Conservation (phyloP, 768 basidiomycete genomes). For the Auricularia heimuer region DNA sequence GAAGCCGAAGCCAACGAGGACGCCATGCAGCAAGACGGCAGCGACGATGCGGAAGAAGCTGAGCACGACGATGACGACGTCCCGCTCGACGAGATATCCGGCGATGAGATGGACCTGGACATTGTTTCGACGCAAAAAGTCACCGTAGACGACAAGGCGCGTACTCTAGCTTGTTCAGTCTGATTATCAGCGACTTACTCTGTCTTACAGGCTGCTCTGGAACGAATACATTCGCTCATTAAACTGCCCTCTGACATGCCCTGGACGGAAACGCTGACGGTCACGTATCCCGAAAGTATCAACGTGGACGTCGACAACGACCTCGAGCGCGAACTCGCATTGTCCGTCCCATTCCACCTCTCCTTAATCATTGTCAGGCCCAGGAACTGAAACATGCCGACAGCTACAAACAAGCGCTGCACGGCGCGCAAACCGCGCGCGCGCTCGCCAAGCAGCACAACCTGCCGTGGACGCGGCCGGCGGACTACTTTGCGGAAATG, state of each 20-base stretch:
- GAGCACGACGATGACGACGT: slow-evolving; percentile 36
- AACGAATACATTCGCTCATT: slow-evolving; percentile 70
- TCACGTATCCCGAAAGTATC: slow-evolving; percentile 64
- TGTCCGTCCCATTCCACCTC: slow-evolving; percentile 44
- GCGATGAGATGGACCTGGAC: slow-evolving; percentile 47
- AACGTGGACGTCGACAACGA: slow-evolving; percentile 78
- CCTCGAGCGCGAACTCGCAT: slow-evolving; percentile 88
- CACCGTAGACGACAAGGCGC: slow-evolving; percentile 70
- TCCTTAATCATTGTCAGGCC: too few species aligned
- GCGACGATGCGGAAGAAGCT: slow-evolving; percentile 7
- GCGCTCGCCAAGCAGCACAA: slow-evolving; percentile 67
- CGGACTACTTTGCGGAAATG: slow-evolving; percentile 98
- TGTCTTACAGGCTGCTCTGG: slow-evolving; percentile 52
- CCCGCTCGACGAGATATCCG: slow-evolving; percentile 53
- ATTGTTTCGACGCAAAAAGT: slow-evolving; percentile 73
- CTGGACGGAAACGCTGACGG: slow-evolving; percentile 75
- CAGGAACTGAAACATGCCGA: too few species aligned
- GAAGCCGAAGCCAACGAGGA: slow-evolving; percentile 14
- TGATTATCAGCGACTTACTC: neutral
- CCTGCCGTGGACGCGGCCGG: slow-evolving; percentile 81
- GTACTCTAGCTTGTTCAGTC: neutral
- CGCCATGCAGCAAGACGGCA: slow-evolving; percentile 9
- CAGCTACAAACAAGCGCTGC: slow-evolving; percentile 94
- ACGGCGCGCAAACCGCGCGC: slow-evolving; percentile 67
- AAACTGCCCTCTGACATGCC: slow-evolving; percentile 62